Base-by-base conservation (phyloP, 768 basidiomycete species). In the Cystobasidium tubakii region DNA sequence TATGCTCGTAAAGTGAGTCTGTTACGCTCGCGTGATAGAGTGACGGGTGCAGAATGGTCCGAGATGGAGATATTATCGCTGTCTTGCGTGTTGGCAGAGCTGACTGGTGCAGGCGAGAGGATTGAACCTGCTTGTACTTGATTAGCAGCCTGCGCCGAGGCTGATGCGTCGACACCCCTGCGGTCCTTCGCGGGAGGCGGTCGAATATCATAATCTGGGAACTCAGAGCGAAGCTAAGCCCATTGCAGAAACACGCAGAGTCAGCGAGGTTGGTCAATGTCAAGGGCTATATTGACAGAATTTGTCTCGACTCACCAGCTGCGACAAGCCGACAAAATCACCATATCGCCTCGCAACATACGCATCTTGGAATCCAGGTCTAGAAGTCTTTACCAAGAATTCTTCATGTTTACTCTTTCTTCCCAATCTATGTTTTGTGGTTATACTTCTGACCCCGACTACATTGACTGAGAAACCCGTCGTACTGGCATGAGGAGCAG, bases 391-490 rank as follows among this genome's bases (percentile, higher is more conserved):
- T 34, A 99, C 87, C 77, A 99, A 88, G 80, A 99, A 99, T 85
- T 98, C 96, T 90, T 98, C 94, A 82, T 99, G 94, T 81, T 96
- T 94, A 15, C 84, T 86, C 77, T 88, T 87, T 80, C 87, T 92
- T 73, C 96, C 84, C 76, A 99, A 86, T 46, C 92, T 86, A 9
- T 91, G 90, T 82, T 88, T 93, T 81, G 91, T 89, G 2, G 87
- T 82, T 1, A 95, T 88, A 0, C 89, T 87, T 75, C 92, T 86
- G 10, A 99, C 90, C 50, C 90, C 87, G 54, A 97, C 86, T 55
- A 99, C 86, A 80, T 99, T 98, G 77, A 99, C 88, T 67, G 92
- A 89, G 77, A 98, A 97, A 0, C 84, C 83, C 55, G 86, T 85
- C 85, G 29, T 81, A 79, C 77, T 85, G 84, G 55, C 42, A 23